Base-by-base conservation (phyloP, 305 asterid species). In the Lippia alba region DNA sequence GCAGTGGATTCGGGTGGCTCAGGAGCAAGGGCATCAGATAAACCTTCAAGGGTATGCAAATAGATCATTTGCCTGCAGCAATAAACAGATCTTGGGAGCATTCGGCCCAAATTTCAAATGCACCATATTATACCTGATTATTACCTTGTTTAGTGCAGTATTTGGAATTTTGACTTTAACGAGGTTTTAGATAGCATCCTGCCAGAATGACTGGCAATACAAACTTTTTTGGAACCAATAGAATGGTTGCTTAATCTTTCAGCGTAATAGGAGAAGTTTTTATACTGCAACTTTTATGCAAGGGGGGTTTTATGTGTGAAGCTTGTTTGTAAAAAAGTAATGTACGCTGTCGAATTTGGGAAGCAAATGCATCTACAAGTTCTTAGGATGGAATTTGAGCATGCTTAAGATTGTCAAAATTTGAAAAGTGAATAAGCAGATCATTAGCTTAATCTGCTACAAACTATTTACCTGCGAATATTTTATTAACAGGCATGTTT, bases 1-100 rank as follows among this genome's bases (percentile, higher is more conserved):
- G 79, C 87, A 71, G 71, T 45, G 64, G 80, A 67, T 78, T 56
- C 53, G 76, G 84, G 82, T 50, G 59, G 78, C 72, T 70, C 11
- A 74, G 78, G 63, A 62, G 64, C 75, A 71, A 67, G 71, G 73
- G 79, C 86, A 56, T 82, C 88, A 66, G 33, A 64, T 63, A 67
- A 51, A 74, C 51, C 41, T 41, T 68, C 78, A 64, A 66, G 66
- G 82, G 82, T 78, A 69, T 51, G 89, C 66, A 62, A 77, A 66
- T 54, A 20, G 64, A 49, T 56, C 33, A 40, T 53, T 44, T 40
- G 32, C 61, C 56, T 45, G 55, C 66, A 56, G 7, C 50, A 34
- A 59, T 56, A 32, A 33, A 36, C 7, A 41, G 48, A 49, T 17
- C 15, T 58, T 30, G 11, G 45, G 61, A 54, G 59, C 54, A 54